Evolutionary conservation across 345 rosid genomes (phyloP).

Genomic region (Corymbia maculata): DNA sequence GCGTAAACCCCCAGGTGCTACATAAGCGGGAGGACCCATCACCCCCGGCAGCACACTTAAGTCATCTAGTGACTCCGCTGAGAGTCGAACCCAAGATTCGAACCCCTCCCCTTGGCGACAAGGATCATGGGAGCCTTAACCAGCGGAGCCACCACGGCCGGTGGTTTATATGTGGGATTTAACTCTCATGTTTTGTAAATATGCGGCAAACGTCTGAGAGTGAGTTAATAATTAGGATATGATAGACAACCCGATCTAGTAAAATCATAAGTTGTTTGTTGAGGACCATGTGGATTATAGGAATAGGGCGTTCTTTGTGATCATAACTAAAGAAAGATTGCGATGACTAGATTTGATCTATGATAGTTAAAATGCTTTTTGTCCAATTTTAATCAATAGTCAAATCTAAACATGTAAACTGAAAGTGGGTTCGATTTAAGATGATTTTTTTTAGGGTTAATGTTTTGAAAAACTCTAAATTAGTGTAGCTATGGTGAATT

Average conservation of each 20-base stretch:
- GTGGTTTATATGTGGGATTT: too few species aligned
- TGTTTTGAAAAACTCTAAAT: fast-evolving
- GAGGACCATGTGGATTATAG: fast-evolving
- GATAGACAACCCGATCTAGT: fast-evolving
- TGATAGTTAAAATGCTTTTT: fast-evolving
- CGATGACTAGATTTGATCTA: fast-evolving
- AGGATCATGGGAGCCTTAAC: too few species aligned
- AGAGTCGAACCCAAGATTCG: too few species aligned
- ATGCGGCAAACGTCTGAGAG: too few species aligned
- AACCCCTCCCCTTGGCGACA: too few species aligned
- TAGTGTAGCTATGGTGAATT: fast-evolving
- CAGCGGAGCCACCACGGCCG: too few species aligned
- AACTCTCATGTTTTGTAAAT: too few species aligned
- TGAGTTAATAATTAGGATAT: too few species aligned
- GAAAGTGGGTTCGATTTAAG: not conserved
- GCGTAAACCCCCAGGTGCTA: too few species aligned
- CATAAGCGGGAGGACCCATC: too few species aligned
- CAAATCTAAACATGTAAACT: not conserved
- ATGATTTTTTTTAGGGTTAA: not conserved
- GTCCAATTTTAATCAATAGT: not conserved
- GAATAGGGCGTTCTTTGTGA: not conserved
- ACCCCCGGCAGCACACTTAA: too few species aligned
- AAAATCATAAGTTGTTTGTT: fast-evolving
- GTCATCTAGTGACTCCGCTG: too few species aligned
- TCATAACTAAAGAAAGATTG: not conserved